A percentile compares a stretch with the other conserved stretches of the same genome.
Conservation (phyloP, 257 asterid species). For the Lithospermum erythrorhizon region DNA sequence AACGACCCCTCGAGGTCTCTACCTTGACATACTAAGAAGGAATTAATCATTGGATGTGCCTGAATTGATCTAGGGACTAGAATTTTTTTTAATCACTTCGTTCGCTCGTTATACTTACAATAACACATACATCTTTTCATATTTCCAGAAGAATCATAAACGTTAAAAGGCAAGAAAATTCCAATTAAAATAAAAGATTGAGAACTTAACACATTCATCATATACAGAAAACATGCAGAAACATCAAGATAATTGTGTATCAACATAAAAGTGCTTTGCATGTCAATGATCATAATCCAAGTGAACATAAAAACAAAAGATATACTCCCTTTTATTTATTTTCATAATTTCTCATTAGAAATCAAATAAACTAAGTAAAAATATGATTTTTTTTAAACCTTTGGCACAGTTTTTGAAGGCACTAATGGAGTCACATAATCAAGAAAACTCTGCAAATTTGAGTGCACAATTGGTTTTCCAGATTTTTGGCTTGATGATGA, state of each 20-base stretch:
- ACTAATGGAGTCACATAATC: conserved; percentile 15
- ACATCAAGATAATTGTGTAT: too few species aligned
- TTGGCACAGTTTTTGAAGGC: conserved; percentile 12
- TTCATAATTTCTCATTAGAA: not conserved
- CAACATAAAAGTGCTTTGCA: not conserved
- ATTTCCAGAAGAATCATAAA: not conserved
- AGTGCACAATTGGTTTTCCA: not conserved
- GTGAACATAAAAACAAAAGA: not conserved
- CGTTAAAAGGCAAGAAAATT: not conserved
- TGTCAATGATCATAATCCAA: not conserved
- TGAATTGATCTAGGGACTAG: too few species aligned
- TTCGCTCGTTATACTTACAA: too few species aligned
- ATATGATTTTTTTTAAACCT: conserved; percentile 7
- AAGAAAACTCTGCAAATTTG: conserved; percentile 18
- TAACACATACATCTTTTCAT: not conserved
- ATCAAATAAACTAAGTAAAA: not conserved
- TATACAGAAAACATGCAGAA: not conserved
- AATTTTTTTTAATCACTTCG: too few species aligned
- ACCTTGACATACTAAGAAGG: too few species aligned
- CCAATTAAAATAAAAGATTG: too few species aligned
- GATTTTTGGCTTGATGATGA: too few species aligned
- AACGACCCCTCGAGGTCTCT: too few species aligned
- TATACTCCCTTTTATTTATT: not conserved
- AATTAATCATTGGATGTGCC: too few species aligned
- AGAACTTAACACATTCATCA: not conserved